These are phyloP conservation scores for Pseudomonodictys pantanalensis DNA, from an alignment of 495 filamentous ascomycete genomes.

Conservation along the genomic window DNA sequence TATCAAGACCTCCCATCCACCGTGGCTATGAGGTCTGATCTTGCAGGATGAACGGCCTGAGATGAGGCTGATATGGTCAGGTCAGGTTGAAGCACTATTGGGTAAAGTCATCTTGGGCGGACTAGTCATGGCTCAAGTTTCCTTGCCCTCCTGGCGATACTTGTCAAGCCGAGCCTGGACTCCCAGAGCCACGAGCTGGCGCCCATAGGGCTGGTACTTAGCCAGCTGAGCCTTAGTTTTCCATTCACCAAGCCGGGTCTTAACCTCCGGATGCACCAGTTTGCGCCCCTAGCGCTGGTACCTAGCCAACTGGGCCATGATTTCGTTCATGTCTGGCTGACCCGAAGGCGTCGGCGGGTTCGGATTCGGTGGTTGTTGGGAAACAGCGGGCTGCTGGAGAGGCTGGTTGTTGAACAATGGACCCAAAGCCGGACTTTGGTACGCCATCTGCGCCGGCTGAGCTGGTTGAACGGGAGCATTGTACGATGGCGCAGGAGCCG, in stretches of 20 bases:
- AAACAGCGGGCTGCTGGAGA: not conserved
- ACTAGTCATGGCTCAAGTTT: too few relatives aligned
- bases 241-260: too few relatives aligned
- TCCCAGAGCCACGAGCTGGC: too few relatives aligned
- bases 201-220: slow-evolving; percentile 47
- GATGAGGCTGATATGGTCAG: too few relatives aligned
- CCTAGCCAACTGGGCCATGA: slow-evolving; percentile 60
- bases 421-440: slow-evolving; percentile 18
- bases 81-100: too few relatives aligned
- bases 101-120: not conserved
- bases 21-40: too few relatives aligned
- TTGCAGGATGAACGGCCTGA: too few relatives aligned
- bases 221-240: slow-evolving; percentile 61
- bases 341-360: slow-evolving; percentile 41
- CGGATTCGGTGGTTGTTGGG: slow-evolving; percentile 38
- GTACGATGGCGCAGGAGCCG: slow-evolving; percentile 25
- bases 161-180: too few relatives aligned
- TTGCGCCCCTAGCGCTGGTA: slow-evolving; percentile 41
- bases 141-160: too few relatives aligned
- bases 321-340: slow-evolving; percentile 53
- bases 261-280: too few relatives aligned
- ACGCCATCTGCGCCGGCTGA: slow-evolving; percentile 6
- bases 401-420: not conserved
- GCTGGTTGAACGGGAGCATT: not conserved
- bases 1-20: too few relatives aligned